These are phyloP conservation scores for Peribolospora baueri DNA, from an alignment of 768 basidiomycete species.

Conservation along the genomic window DNA sequence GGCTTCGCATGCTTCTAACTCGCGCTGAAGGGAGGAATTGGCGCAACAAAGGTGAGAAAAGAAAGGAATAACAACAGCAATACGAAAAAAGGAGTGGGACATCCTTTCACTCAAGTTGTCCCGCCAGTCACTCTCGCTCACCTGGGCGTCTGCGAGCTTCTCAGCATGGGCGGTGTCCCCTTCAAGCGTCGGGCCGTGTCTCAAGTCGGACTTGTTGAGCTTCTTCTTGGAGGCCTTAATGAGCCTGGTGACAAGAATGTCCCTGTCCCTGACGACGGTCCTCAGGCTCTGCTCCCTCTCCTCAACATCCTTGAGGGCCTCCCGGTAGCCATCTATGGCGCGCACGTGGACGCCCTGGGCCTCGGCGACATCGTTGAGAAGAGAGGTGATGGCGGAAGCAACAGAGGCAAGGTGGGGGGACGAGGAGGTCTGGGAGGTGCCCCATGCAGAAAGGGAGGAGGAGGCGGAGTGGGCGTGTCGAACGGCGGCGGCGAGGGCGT, in stretches of 20 bases:
- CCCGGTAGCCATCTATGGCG: slow-evolving; percentile 11
- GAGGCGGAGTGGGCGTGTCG: no score
- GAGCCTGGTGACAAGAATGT: slow-evolving; percentile 14
- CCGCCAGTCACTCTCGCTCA: not conserved
- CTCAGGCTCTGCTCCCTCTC: slow-evolving; percentile 11
- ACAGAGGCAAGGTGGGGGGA: no score
- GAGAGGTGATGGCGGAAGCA: not conserved
- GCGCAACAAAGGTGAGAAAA: not conserved
- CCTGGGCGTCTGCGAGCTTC: slow-evolving; percentile 14
- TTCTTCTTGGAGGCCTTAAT: not conserved
- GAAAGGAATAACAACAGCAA: no score
- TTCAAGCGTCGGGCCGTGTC: no score
- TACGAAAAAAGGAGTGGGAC: no score
- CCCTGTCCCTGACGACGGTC: slow-evolving; percentile 14
- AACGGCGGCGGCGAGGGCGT: no score
- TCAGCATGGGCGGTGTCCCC: not conserved
- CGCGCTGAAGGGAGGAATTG: slow-evolving; percentile 8
- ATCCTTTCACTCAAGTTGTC: no score
- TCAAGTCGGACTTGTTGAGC: not conserved
- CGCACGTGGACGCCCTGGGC: slow-evolving; percentile 11
- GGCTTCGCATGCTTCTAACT: slow-evolving; percentile 14
- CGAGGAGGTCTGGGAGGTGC: no score
- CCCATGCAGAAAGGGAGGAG: no score
- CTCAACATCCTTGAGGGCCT: slow-evolving; percentile 12
- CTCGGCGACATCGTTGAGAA: slow-evolving; percentile 8